Evolutionary conservation across 139 green algal species (phyloP).

Genomic region (Chlorella vulgaris): DNA sequence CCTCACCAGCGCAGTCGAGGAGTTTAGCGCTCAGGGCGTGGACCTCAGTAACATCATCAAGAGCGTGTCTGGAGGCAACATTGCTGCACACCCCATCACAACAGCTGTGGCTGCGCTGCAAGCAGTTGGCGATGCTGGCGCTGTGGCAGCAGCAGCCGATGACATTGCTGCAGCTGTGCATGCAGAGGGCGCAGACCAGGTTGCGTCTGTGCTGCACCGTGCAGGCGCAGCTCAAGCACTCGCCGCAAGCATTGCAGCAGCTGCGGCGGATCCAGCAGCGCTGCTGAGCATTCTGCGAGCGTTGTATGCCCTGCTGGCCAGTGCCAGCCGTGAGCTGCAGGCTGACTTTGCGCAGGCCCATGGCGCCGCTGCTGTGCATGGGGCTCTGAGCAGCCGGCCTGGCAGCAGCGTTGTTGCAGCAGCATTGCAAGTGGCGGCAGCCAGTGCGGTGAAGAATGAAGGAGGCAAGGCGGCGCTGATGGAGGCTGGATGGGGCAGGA

Average conservation of each 20-base stretch:
- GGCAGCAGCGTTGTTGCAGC: constrained; percentile 26
- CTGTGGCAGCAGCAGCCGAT: not conserved
- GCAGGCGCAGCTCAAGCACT: not conserved
- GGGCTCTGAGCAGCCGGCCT: not conserved
- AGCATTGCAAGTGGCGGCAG: constrained; percentile 40
- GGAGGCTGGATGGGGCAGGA: constrained; percentile 20
- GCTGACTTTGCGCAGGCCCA: not conserved
- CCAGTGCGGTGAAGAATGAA: constrained; percentile 56
- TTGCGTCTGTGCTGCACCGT: constrained; percentile 15
- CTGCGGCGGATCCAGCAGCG: not conserved
- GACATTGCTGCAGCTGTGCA: not conserved
- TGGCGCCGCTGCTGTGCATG: not conserved
- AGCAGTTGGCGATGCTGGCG: not conserved
- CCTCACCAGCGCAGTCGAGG: constrained; percentile 65
- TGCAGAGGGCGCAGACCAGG: not conserved
- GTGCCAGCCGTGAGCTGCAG: constrained; percentile 3
- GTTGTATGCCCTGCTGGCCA: not conserved
- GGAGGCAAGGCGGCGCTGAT: constrained; percentile 60
- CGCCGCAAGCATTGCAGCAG: not conserved
- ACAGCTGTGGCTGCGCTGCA: not conserved
- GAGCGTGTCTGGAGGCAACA: constrained; percentile 41
- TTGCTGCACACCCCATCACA: constrained; percentile 16
- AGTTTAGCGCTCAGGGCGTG: constrained; percentile 78
- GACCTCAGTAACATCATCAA: constrained; percentile 75
- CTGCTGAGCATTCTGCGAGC: not conserved